These are phyloP conservation scores for Botrytis paeoniae DNA, from an alignment of 2,329 filamentous ascomycete genomes.

Conservation along the genomic window DNA sequence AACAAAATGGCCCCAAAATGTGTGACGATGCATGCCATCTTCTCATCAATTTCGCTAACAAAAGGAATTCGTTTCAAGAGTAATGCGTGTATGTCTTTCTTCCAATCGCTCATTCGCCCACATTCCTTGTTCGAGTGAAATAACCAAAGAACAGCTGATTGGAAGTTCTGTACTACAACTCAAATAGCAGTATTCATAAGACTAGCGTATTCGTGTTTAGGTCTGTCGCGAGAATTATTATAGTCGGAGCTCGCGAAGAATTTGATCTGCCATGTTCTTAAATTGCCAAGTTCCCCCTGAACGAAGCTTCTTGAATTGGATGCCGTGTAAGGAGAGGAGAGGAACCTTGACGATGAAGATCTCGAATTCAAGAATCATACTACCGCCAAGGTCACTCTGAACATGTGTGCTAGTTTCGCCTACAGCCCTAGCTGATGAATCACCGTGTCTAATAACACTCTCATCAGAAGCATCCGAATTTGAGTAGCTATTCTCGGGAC, in stretches of 20 bases:
- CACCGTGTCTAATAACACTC: slow-evolving; percentile 57
- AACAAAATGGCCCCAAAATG: background rate
- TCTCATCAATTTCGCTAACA: slow-evolving; percentile 12
- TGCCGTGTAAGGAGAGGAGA: slow-evolving; percentile 84
- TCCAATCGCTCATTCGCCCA: background rate
- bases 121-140: background rate
- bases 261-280: slow-evolving; percentile 96
- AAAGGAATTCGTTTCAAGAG: slow-evolving; percentile 17
- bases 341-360: slow-evolving; percentile 98
- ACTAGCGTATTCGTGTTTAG: background rate
- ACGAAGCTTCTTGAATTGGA: slow-evolving; percentile 91
- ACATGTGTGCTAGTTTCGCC: slow-evolving; percentile 92
- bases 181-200: background rate
- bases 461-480: slow-evolving; percentile 86
- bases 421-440: slow-evolving; percentile 57
- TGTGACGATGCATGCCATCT: slow-evolving; percentile 12
- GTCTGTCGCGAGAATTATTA: background rate
- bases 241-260: slow-evolving; percentile 79
- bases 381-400: slow-evolving; percentile 81
- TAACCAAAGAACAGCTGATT: background rate
- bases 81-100: slow-evolving; percentile 2
- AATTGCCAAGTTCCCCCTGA: slow-evolving; percentile 97
- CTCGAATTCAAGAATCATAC: slow-evolving; percentile 84
- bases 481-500: slow-evolving; percentile 69
- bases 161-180: background rate